Conservation (phyloP, 2,329 filamentous ascomycete genomes). For the Fusarium humuli region DNA sequence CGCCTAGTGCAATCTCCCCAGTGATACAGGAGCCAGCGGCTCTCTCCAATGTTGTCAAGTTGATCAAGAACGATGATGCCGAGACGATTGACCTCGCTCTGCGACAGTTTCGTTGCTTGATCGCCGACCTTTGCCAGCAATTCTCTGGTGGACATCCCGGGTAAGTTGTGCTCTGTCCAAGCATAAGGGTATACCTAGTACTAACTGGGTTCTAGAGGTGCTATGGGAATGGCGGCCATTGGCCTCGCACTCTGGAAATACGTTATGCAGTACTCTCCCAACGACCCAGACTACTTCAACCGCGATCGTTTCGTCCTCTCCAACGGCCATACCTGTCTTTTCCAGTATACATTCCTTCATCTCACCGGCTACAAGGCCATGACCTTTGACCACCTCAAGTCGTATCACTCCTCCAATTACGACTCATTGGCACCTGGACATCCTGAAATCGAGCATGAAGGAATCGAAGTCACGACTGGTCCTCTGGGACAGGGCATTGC, state of each 20-base stretch:
- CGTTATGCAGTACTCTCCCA: constrained; percentile 69
- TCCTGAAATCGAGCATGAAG: constrained; percentile 68
- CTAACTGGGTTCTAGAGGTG: constrained; percentile 47
- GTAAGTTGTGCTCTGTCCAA: constrained; percentile 51
- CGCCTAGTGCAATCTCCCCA: constrained; percentile 41
- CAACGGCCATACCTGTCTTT: constrained; percentile 68
- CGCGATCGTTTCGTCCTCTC: constrained; percentile 72
- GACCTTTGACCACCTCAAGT: constrained; percentile 68
- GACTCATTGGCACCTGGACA: constrained; percentile 66
- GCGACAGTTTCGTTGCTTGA: constrained; percentile 70
- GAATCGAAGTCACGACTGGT: constrained; percentile 69
- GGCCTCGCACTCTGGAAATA: constrained; percentile 71
- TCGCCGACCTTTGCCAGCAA: constrained; percentile 76
- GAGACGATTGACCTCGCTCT: constrained; percentile 62
- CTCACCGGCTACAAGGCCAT: constrained; percentile 65
- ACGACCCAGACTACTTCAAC: constrained; percentile 68
- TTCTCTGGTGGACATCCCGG: constrained; percentile 77
- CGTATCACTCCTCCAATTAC: constrained; percentile 58
- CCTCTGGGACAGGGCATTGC: constrained; percentile 70
- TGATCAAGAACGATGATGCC: constrained; percentile 44
- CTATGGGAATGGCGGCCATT: constrained; percentile 72
- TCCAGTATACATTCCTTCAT: constrained; percentile 66
- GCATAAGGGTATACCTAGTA: background rate
- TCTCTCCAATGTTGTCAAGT: constrained; percentile 39
- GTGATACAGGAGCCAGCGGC: constrained; percentile 34